Evolutionary conservation across 1,284 basidiomycete species (phyloP).

Genomic region (Hypsizygus ulmarius): DNA sequence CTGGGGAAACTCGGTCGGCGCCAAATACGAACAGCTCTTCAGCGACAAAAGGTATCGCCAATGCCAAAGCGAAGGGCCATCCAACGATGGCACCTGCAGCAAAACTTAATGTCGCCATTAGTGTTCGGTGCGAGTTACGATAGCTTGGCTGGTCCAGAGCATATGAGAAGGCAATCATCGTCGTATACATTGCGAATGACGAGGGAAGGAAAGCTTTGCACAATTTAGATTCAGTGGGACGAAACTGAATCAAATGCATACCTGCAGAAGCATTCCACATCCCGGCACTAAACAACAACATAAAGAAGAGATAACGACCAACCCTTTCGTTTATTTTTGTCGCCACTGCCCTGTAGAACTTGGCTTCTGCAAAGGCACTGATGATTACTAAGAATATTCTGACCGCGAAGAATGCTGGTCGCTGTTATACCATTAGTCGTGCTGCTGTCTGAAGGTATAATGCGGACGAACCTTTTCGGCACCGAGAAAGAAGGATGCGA

Average conservation of each 20-base stretch:
- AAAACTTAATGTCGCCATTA: constrained; percentile 68
- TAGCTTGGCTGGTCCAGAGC: constrained; percentile 70
- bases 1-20: constrained; percentile 64
- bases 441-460: constrained; percentile 1
- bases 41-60: constrained; percentile 86
- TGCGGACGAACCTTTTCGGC: constrained; percentile 48
- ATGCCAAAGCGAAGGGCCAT: constrained; percentile 91
- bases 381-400: constrained; percentile 77
- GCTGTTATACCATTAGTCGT: constrained; percentile 42
- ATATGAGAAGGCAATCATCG: constrained; percentile 78
- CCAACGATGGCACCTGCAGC: constrained; percentile 87
- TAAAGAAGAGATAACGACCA: constrained; percentile 88
- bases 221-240: background rate
- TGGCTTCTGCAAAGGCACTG: constrained; percentile 80
- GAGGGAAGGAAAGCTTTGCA: constrained; percentile 86
- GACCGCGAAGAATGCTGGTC: constrained; percentile 86
- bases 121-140: constrained; percentile 52
- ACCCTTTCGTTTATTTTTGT: constrained; percentile 85
- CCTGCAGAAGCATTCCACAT: constrained; percentile 91
- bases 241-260: constrained; percentile 29
- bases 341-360: constrained; percentile 80
- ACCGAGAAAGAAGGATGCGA: constrained; percentile 39
- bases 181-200: constrained; percentile 92
- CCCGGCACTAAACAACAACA: constrained; percentile 82
- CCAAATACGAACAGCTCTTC: constrained; percentile 87